phyloP scores from a whole-genome alignment of 495 filamentous ascomycete genomes.

The Daldinia grandis region DNA sequence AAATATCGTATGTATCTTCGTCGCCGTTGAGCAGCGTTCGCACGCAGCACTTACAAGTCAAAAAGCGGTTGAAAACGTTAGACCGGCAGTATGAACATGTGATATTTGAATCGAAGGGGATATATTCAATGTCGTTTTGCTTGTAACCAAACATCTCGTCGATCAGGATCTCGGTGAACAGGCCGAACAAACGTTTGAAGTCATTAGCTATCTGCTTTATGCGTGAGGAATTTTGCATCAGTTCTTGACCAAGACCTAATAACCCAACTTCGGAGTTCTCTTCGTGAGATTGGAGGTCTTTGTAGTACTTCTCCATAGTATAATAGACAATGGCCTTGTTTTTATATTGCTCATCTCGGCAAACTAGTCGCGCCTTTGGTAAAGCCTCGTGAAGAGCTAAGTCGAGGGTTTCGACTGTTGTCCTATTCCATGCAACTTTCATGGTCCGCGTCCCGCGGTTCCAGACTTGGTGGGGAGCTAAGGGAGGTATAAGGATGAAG shows the following conservation, averaged over 20 bases:
- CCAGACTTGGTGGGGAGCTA: constrained; percentile 99
- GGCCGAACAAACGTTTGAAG: constrained; percentile 76
- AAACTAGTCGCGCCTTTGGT: constrained; percentile 86
- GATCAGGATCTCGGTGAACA: constrained; percentile 80
- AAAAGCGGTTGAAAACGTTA: constrained; percentile 96
- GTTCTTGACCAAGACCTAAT: constrained; percentile 55
- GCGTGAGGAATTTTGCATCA: constrained; percentile 61
- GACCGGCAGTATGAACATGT: constrained; percentile 95
- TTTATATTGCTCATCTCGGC: constrained; percentile 99
- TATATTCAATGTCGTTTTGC: constrained; percentile 72
- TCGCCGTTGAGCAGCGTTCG: constrained; percentile 64
- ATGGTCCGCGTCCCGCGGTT: constrained; percentile 93
- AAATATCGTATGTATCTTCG: constrained; percentile 89
- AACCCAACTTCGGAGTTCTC: constrained; percentile 51
- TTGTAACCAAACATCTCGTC: constrained; percentile 82
- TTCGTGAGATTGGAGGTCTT: constrained; percentile 64
- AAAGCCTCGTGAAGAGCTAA: constrained; percentile 86
- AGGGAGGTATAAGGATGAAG: constrained; percentile 92
- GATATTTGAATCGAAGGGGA: constrained; percentile 84
- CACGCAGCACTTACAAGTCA: constrained; percentile 86
- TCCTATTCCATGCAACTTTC: constrained; percentile 99
- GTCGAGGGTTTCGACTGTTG: constrained; percentile 87
- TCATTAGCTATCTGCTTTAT: constrained; percentile 75
- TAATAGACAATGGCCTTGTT: constrained; percentile 95
- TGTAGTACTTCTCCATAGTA: constrained; percentile 79